phyloP scores from a whole-genome alignment of 495 filamentous ascomycete species.

The Xylaria telfairii region DNA sequence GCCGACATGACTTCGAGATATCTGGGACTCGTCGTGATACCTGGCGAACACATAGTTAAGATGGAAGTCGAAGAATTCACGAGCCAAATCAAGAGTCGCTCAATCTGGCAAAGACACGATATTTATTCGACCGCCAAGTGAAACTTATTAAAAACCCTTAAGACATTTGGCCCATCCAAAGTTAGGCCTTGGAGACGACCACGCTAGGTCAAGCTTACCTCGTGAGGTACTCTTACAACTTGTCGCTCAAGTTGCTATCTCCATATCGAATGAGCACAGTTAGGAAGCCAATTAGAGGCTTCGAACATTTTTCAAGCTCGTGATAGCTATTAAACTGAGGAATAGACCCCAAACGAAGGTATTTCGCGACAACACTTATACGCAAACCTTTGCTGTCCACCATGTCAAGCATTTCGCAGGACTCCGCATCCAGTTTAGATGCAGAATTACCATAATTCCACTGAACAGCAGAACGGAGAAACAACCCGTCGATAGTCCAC shows the following conservation, averaged over 20 bases:
- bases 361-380: background rate
- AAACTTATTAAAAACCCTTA: background rate
- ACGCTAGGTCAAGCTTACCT: background rate
- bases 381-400: background rate
- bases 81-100: constrained; percentile 49
- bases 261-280: background rate
- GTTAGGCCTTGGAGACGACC: background rate
- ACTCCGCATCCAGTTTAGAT: no score
- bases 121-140: constrained; percentile 21
- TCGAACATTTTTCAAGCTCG: background rate
- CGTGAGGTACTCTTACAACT: background rate
- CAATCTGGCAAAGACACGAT: constrained; percentile 30
- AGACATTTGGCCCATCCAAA: background rate
- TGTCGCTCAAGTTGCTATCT: background rate
- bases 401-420: background rate
- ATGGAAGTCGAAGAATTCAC: constrained; percentile 84
- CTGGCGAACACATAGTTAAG: constrained; percentile 81
- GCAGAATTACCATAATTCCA: background rate
- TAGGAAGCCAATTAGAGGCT: background rate
- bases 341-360: background rate
- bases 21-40: constrained; percentile 89
- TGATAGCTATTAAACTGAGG: background rate
- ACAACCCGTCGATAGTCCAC: background rate
- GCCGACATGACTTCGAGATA: constrained; percentile 82
- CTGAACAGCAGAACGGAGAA: background rate